phyloP scores from a whole-genome alignment of 495 filamentous ascomycete genomes.

The Stereocaulon alpinum region DNA sequence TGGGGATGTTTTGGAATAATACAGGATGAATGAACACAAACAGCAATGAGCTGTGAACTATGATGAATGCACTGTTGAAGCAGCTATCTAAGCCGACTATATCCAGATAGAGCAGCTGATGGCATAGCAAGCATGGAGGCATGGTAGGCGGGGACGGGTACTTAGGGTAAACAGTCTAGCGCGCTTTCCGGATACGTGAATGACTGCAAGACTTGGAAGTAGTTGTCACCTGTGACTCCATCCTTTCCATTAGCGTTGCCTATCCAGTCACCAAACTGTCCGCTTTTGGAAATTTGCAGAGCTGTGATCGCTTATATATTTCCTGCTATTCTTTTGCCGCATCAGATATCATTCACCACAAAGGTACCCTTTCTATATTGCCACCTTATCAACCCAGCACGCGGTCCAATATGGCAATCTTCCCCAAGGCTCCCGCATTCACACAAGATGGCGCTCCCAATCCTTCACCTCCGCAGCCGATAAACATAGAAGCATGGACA shows the following conservation, averaged over 20 bases:
- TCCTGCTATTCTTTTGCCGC: background rate
- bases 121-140: conserved; percentile 1
- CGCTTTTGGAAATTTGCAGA: background rate
- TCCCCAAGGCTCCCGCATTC: conserved; percentile 4
- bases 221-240: background rate
- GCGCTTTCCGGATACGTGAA: background rate
- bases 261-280: background rate
- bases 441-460: conserved; percentile 4
- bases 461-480: conserved; percentile 23
- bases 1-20: too few species aligned
- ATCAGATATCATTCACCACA: background rate
- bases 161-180: conserved; percentile 5
- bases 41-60: background rate
- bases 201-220: background rate
- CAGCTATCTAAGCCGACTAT: background rate
- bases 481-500: conserved; percentile 43
- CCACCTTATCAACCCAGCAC: background rate
- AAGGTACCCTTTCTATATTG: too few species aligned
- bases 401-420: conserved; percentile 18
- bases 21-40: too few species aligned
- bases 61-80: background rate
- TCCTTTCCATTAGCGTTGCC: background rate
- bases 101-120: background rate
- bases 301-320: background rate
- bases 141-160: background rate